Evolutionary conservation across 1,139 yeast species (phyloP).

Genomic region (Geotrichum reessii): DNA sequence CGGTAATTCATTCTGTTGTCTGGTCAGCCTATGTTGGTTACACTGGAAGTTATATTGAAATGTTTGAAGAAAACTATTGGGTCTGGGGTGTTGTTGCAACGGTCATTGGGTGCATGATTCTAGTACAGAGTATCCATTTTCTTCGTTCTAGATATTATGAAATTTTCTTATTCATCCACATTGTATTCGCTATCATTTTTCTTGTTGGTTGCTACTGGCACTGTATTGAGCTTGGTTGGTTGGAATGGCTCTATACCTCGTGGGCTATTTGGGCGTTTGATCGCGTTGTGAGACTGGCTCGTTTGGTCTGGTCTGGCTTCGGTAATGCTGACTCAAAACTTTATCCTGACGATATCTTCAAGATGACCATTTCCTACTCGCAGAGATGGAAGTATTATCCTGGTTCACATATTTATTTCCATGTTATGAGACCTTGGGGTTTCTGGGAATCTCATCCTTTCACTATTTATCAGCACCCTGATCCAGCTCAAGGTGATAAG

Average conservation of each 20-base stretch:
- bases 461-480: slow-evolving; percentile 40
- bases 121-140: slow-evolving; percentile 30
- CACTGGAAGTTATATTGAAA: slow-evolving; percentile 30
- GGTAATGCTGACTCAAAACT: slow-evolving; percentile 25
- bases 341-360: slow-evolving; percentile 35
- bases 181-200: slow-evolving; percentile 36
- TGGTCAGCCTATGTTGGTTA: slow-evolving; percentile 29
- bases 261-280: slow-evolving; percentile 42
- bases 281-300: slow-evolving; percentile 35
- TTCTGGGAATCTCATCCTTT: slow-evolving; percentile 60
- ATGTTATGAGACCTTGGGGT: slow-evolving; percentile 38
- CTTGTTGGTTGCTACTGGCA: slow-evolving; percentile 44
- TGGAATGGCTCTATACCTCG: slow-evolving; percentile 37
- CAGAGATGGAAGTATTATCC: slow-evolving; percentile 36
- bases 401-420: slow-evolving; percentile 45
- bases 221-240: slow-evolving; percentile 38
- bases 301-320: slow-evolving; percentile 39
- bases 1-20: slow-evolving; percentile 35
- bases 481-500: slow-evolving; percentile 23
- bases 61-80: slow-evolving; percentile 36
- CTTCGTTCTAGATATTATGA: slow-evolving; percentile 42
- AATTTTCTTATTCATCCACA: slow-evolving; percentile 42
- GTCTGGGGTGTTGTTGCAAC: slow-evolving; percentile 40
- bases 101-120: slow-evolving; percentile 27
- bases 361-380: slow-evolving; percentile 44